These are phyloP conservation scores for Silene conica DNA, from an alignment of 148 eudicot genomes.

Conservation along the genomic window DNA sequence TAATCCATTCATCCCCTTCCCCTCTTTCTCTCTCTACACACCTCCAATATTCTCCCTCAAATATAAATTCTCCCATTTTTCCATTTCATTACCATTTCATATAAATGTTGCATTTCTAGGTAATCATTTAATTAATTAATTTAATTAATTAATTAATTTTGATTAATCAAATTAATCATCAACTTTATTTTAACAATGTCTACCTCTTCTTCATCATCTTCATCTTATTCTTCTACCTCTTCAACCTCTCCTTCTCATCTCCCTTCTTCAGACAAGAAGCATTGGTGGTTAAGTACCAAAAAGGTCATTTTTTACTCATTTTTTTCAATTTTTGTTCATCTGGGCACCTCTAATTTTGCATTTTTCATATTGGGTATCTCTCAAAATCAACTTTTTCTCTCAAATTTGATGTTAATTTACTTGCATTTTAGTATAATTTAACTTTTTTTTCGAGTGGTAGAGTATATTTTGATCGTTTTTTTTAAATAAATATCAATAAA, in stretches of 20 bases:
- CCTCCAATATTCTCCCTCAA: neutral
- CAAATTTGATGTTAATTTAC: neutral
- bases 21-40: neutral
- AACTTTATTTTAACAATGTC: constrained; percentile 31
- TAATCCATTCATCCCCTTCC: neutral
- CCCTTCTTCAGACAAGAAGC: constrained; percentile 53
- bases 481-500: neutral
- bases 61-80: neutral
- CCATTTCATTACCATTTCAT: neutral
- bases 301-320: constrained; percentile 45
- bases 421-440: too few relatives aligned
- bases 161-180: constrained; percentile 34
- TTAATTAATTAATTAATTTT: neutral
- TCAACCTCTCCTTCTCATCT: constrained; percentile 37
- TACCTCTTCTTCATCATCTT: constrained; percentile 33
- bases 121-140: too few relatives aligned
- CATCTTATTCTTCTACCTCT: constrained; percentile 32
- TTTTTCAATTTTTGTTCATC: neutral
- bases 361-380: constrained; percentile 18
- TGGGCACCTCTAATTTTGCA: constrained; percentile 17
- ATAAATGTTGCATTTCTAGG: constrained; percentile 16
- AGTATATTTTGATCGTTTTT: too few relatives aligned
- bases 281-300: constrained; percentile 93
- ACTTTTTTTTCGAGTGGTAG: neutral
- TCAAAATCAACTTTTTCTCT: neutral